phyloP scores from a whole-genome alignment of 306 rosid genomes.

The Begonia fuchsioides region DNA sequence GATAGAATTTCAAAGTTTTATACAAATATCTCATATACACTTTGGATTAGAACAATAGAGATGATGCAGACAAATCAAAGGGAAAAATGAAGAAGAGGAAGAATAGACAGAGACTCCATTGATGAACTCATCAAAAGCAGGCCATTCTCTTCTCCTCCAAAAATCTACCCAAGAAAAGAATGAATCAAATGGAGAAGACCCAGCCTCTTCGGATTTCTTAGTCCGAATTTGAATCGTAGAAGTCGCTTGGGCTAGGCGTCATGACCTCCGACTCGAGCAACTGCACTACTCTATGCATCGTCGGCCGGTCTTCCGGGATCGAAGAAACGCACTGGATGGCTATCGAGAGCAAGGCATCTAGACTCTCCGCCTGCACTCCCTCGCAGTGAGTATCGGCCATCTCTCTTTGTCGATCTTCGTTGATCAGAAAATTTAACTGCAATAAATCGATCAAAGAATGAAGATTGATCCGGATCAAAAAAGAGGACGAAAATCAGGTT shows the following conservation, averaged over 20 bases:
- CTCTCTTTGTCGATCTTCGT: conserved; percentile 68
- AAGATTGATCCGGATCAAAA: too few relatives aligned
- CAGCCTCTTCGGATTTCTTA: conserved; percentile 8
- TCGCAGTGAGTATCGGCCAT: conserved; percentile 73
- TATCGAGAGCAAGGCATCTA: conserved; percentile 66
- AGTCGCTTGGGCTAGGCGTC: conserved; percentile 97
- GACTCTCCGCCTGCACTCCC: conserved; percentile 83
- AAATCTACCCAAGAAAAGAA: too few relatives aligned
- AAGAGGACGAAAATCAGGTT: too few relatives aligned
- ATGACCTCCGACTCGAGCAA: conserved; percentile 86
- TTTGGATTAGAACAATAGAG: too few relatives aligned
- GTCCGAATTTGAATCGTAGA: conserved; percentile 77
- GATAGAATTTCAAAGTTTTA: too few relatives aligned
- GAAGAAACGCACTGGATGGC: conserved; percentile 88
- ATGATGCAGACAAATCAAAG: too few relatives aligned
- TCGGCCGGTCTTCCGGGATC: conserved; percentile 83
- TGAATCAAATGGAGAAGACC: too few relatives aligned
- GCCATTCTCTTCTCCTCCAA: too few relatives aligned
- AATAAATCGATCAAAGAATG: not conserved
- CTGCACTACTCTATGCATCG: conserved; percentile 95
- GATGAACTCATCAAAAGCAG: too few relatives aligned
- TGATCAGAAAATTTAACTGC: conserved; percentile 85
- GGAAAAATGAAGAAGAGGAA: too few relatives aligned
- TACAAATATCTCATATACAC: too few relatives aligned
- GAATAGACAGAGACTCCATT: too few relatives aligned